Percentiles rank a stretch among this genome's conserved stretches.
These are phyloP conservation scores for Hypoxylon sp. DNA, from an alignment of 2,329 filamentous ascomycete species.

Conservation along the genomic window DNA sequence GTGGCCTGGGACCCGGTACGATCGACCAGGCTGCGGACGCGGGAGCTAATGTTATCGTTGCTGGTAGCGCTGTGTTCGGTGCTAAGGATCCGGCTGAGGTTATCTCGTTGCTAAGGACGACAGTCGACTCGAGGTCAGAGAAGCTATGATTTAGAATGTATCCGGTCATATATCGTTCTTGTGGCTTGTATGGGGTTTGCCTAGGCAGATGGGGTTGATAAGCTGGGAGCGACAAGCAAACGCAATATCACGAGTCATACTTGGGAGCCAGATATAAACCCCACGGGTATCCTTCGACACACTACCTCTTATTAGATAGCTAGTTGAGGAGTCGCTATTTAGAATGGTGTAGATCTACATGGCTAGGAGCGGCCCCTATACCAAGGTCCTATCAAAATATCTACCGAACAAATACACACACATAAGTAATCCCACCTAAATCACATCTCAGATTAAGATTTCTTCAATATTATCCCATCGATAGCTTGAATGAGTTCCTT, in stretches of 20 bases:
- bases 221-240: too few species aligned
- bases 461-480: constrained; percentile 55
- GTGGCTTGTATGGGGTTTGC: too few species aligned
- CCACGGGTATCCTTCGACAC: too few species aligned
- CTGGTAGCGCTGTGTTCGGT: constrained; percentile 94
- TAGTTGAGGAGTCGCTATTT: too few species aligned
- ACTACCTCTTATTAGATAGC: too few species aligned
- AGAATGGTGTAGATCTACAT: too few species aligned
- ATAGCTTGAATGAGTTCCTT: constrained; percentile 60
- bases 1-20: constrained; percentile 85
- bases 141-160: constrained; percentile 48
- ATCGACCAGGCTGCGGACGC: constrained; percentile 95
- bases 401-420: not conserved
- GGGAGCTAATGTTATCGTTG: constrained; percentile 97
- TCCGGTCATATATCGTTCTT: too few species aligned
- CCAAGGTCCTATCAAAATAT: not conserved
- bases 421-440: too few species aligned
- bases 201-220: too few species aligned
- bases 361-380: too few species aligned
- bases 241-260: too few species aligned
- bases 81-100: constrained; percentile 88
- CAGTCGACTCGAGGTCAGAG: constrained; percentile 71
- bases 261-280: too few species aligned
- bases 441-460: constrained; percentile 8
- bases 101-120: constrained; percentile 79